phyloP scores from a whole-genome alignment of 1,284 basidiomycete genomes.

The Xanthoconium separans region DNA sequence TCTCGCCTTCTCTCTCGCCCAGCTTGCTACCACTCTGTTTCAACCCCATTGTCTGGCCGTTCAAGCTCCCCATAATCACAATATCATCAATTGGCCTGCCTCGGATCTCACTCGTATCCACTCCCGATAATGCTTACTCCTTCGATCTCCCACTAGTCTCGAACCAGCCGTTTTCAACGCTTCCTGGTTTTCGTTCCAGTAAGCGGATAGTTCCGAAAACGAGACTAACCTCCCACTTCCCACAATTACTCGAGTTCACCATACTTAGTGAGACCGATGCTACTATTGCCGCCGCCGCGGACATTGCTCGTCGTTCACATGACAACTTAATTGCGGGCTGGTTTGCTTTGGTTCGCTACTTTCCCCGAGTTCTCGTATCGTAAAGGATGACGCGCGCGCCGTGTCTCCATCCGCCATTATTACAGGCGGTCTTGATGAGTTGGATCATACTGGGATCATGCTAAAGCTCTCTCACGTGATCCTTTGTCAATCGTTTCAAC shows the following conservation, averaged over 20 bases:
- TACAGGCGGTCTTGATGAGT: conserved; percentile 1
- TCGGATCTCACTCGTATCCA: neutral
- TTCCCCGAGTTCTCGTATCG: conserved; percentile 9
- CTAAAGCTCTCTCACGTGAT: neutral
- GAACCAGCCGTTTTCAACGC: no score
- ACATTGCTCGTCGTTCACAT: neutral
- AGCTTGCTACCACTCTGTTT: neutral
- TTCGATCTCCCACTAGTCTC: no score
- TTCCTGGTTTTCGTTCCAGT: no score
- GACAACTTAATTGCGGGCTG: neutral
- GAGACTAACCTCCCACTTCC: neutral
- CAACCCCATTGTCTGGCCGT: neutral
- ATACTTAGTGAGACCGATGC: neutral
- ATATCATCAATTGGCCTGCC: neutral
- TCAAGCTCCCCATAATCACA: neutral
- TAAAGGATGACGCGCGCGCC: no score
- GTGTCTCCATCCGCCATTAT: neutral
- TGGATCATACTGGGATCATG: neutral
- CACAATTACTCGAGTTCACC: conserved; percentile 12
- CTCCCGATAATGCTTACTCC: no score
- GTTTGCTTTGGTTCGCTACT: conserved; percentile 5
- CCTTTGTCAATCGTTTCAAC: no score
- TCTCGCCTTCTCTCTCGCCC: neutral
- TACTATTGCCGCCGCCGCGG: neutral
- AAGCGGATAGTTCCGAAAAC: no score